These are phyloP conservation scores for Botrytis sinoallii DNA, from an alignment of 2,329 filamentous ascomycete species.

Conservation along the genomic window DNA sequence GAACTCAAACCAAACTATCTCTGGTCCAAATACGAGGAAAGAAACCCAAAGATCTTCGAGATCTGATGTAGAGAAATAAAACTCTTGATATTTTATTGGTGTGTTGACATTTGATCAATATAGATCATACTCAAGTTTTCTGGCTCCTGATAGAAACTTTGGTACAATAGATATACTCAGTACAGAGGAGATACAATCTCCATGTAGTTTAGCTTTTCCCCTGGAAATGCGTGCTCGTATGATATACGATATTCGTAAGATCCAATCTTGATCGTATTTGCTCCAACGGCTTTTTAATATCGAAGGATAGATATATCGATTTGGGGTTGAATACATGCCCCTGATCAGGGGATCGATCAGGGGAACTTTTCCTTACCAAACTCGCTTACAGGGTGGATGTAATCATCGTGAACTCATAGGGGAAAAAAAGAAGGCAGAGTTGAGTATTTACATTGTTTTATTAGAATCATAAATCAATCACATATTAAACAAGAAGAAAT, in stretches of 20 bases:
- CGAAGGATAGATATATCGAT: background rate
- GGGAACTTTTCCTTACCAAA: background rate
- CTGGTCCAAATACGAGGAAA: background rate
- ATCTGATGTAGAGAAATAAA: slow-evolving; percentile 6
- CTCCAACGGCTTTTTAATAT: background rate
- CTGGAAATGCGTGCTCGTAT: background rate
- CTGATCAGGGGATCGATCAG: background rate
- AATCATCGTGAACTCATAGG: background rate
- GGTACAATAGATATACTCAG: background rate
- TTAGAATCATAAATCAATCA: background rate
- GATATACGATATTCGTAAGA: background rate
- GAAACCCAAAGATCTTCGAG: background rate
- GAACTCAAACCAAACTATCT: background rate
- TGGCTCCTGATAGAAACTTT: background rate
- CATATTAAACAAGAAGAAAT: background rate
- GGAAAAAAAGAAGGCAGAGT: background rate
- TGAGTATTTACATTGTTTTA: background rate
- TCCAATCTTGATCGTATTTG: background rate
- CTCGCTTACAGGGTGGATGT: slow-evolving; percentile 4
- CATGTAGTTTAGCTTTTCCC: background rate
- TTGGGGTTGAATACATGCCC: background rate
- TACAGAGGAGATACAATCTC: background rate
- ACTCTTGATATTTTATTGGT: slow-evolving; percentile 4
- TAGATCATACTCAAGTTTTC: background rate
- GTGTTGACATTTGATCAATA: slow-evolving; percentile 1